A percentile compares a stretch with the other conserved stretches of the same genome.
These are phyloP conservation scores for Coccomyxa sp. DNA, from an alignment of 139 green algal genomes.

Conservation along the genomic window DNA sequence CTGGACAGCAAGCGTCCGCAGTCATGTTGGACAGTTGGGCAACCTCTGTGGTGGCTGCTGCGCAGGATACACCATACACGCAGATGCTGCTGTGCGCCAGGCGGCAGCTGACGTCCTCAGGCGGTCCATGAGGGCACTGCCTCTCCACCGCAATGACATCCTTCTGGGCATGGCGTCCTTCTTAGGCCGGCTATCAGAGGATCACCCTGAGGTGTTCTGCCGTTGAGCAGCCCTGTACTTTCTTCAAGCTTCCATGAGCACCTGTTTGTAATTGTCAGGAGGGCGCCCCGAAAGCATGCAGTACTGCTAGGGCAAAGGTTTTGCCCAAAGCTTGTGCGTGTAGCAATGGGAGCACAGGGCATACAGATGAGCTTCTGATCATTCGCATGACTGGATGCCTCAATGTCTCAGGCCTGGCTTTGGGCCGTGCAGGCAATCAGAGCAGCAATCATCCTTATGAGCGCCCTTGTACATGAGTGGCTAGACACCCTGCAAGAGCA, in stretches of 20 bases:
- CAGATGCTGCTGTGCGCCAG: conserved; percentile 23
- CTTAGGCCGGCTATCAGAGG: conserved; percentile 54
- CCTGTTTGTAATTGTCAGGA: too few species aligned
- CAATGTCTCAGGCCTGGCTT: too few species aligned
- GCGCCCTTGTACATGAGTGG: conserved; percentile 42
- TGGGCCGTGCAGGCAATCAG: conserved; percentile 35
- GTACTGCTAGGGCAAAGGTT: too few species aligned
- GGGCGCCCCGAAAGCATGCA: too few species aligned
- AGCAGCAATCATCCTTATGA: conserved; percentile 32
- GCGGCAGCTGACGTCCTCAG: conserved; percentile 44
- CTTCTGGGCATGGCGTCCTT: conserved; percentile 51
- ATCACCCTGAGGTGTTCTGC: conserved; percentile 51
- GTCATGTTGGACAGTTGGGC: conserved; percentile 26
- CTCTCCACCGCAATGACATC: conserved; percentile 53
- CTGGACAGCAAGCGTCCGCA: neutral
- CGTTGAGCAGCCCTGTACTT: too few species aligned
- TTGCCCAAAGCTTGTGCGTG: too few species aligned
- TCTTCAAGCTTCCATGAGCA: too few species aligned
- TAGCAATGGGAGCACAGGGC: too few species aligned
- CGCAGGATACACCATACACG: conserved; percentile 53
- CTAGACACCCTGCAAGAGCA: conserved; percentile 29
- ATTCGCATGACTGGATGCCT: too few species aligned
- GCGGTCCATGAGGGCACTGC: conserved; percentile 48
- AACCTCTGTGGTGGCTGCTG: conserved; percentile 1
- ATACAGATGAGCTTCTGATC: too few species aligned